phyloP scores from a whole-genome alignment of 2,329 filamentous ascomycete genomes.

The Xylariomycetidae sp. region DNA sequence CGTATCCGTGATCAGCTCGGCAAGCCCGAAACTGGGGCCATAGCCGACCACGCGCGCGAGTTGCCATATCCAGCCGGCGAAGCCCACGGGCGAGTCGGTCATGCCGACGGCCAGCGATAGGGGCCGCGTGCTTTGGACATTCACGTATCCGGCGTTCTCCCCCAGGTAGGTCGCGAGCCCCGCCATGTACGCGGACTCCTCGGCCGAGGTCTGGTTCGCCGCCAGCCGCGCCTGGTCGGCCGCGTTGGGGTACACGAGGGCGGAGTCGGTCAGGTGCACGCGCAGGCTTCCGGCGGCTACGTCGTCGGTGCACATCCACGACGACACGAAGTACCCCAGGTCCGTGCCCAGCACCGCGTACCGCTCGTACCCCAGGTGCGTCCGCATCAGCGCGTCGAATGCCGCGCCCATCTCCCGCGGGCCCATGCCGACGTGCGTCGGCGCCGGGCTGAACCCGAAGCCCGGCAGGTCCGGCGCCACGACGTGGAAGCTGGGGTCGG shows the following conservation, averaged over 20 bases:
- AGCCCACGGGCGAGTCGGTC: conserved; percentile 5
- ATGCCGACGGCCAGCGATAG: conserved; percentile 2
- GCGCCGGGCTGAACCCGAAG: conserved; percentile 16
- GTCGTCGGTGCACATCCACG: too few species aligned
- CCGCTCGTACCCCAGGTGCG: too few species aligned
- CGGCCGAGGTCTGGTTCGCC: conserved; percentile 1
- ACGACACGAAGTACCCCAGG: too few species aligned
- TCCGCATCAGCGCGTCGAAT: conserved; percentile 5
- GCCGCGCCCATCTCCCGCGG: conserved; percentile 7
- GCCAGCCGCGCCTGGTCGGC: conserved; percentile 2
- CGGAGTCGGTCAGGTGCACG: conserved; percentile 5
- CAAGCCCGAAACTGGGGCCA: not conserved
- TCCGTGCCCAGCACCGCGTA: too few species aligned
- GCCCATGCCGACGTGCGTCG: conserved; percentile 8
- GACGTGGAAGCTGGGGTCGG: conserved; percentile 15
- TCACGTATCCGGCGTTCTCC: conserved; percentile 1
- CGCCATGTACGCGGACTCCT: conserved; percentile 3
- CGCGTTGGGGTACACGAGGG: conserved; percentile 1
- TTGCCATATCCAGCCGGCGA: conserved; percentile 6
- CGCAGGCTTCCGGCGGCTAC: too few species aligned
- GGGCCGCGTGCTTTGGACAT: conserved; percentile 1
- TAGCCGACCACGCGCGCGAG: not conserved
- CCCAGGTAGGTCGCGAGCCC: too few species aligned
- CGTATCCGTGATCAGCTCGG: conserved; percentile 2
- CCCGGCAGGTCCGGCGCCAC: conserved; percentile 15